These are phyloP conservation scores for Erodium maritimum DNA, from an alignment of 345 rosid genomes.

Conservation along the genomic window DNA sequence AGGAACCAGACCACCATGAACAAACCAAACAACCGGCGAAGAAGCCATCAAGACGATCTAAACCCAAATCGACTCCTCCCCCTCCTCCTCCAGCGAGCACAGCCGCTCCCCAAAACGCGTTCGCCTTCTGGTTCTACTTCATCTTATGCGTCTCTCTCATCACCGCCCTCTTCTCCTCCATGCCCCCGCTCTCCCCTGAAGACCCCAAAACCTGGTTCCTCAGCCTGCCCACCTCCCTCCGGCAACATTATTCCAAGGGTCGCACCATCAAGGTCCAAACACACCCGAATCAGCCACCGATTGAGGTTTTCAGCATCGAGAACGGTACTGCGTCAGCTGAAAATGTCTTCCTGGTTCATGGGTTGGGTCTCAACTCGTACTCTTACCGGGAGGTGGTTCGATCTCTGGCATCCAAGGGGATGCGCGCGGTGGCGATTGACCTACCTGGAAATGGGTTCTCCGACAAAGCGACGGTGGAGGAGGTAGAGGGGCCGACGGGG, in stretches of 20 bases:
- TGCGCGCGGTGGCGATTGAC: constrained; percentile 64
- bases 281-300: constrained; percentile 27
- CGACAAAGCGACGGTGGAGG: constrained; percentile 52
- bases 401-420: constrained; percentile 49
- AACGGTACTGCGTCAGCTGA: constrained; percentile 34
- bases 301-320: constrained; percentile 55
- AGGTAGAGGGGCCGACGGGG: constrained; percentile 46
- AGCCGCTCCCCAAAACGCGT: no score
- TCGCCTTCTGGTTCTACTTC: constrained; percentile 76
- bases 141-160: constrained; percentile 42
- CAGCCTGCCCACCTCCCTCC: constrained; percentile 52
- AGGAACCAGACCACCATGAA: constrained; percentile 31
- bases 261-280: constrained; percentile 62
- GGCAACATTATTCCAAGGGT: constrained; percentile 74
- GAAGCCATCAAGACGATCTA: background rate
- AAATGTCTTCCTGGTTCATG: constrained; percentile 57
- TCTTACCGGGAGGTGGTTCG: constrained; percentile 38
- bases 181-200: constrained; percentile 29
- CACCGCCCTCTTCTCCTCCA: constrained; percentile 32
- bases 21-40: constrained; percentile 5
- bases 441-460: constrained; percentile 93
- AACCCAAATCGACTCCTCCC: constrained; percentile 10
- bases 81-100: constrained; percentile 1
- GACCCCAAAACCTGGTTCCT: constrained; percentile 89
- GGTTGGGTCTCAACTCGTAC: constrained; percentile 71